Evolutionary conservation across 2,329 filamentous ascomycete genomes (phyloP).

Genomic region (Hymenotorrendiella dingleyae): DNA sequence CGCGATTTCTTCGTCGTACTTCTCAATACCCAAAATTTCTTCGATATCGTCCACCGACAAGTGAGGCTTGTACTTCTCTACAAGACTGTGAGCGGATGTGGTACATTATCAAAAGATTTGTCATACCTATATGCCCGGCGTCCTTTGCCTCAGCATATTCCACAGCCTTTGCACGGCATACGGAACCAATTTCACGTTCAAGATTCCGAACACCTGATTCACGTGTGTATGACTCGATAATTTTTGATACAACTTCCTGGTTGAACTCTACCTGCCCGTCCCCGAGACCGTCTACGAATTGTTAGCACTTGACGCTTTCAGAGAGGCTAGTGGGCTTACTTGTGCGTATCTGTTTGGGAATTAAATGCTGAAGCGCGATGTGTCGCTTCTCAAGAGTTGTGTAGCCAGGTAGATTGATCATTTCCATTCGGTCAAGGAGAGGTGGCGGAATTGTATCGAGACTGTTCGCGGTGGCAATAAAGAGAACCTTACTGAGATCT

Average conservation of each 20-base stretch:
- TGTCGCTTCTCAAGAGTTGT: slow-evolving; percentile 95
- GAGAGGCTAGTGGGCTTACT: slow-evolving; percentile 36
- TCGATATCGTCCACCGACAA: slow-evolving; percentile 80
- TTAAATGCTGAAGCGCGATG: slow-evolving; percentile 87
- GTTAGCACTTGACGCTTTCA: slow-evolving; percentile 14
- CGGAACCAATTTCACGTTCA: slow-evolving; percentile 89
- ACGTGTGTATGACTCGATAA: slow-evolving; percentile 93
- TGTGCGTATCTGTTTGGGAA: slow-evolving; percentile 88
- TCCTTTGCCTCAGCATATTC: slow-evolving; percentile 91
- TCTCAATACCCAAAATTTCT: slow-evolving; percentile 84
- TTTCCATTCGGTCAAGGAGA: slow-evolving; percentile 94
- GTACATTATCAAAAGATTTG: background rate
- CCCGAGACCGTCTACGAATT: slow-evolving; percentile 58
- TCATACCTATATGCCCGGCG: slow-evolving; percentile 41
- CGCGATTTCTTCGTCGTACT: slow-evolving; percentile 91
- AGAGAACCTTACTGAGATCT: slow-evolving; percentile 91
- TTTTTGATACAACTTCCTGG: slow-evolving; percentile 84
- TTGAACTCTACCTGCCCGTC: slow-evolving; percentile 70
- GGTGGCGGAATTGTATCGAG: slow-evolving; percentile 94
- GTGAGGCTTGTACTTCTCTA: slow-evolving; percentile 63
- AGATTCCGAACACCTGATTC: slow-evolving; percentile 94
- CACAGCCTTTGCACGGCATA: slow-evolving; percentile 92
- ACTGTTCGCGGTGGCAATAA: slow-evolving; percentile 94
- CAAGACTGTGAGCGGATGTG: slow-evolving; percentile 2
- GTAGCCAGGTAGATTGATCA: slow-evolving; percentile 87